phyloP scores from a whole-genome alignment of 2,329 filamentous ascomycete genomes.

The Drechslerella coelobrocha region DNA sequence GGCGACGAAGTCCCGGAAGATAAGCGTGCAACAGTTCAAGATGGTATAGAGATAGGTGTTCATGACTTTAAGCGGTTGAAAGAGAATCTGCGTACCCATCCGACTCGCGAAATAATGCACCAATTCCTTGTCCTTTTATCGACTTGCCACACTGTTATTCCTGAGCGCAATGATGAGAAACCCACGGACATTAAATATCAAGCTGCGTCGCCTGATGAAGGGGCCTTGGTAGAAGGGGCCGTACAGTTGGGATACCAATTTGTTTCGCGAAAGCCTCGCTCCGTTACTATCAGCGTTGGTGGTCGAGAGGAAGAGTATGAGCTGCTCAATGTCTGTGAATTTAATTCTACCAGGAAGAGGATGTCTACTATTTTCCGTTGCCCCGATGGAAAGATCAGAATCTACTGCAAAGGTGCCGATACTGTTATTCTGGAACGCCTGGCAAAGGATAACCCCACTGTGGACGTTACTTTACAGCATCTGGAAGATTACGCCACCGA shows the following conservation, averaged over 20 bases:
- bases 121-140: conserved; percentile 87
- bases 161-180: conserved; percentile 80
- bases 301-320: conserved; percentile 82
- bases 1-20: conserved; percentile 92
- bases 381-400: conserved; percentile 90
- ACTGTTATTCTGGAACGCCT: conserved; percentile 95
- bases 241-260: conserved; percentile 86
- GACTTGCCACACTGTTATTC: conserved; percentile 96
- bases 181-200: conserved; percentile 91
- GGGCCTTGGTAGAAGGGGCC: conserved; percentile 92
- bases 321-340: conserved; percentile 94
- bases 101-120: conserved; percentile 69
- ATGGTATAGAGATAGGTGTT: conserved; percentile 78
- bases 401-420: conserved; percentile 96
- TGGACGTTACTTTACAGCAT: conserved; percentile 88
- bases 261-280: conserved; percentile 83
- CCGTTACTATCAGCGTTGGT: conserved; percentile 80
- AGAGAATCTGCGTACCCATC: conserved; percentile 71
- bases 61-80: conserved; percentile 80
- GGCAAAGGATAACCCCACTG: conserved; percentile 75
- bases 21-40: conserved; percentile 76
- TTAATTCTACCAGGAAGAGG: conserved; percentile 95
- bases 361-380: conserved; percentile 98
- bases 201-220: conserved; percentile 95
- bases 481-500: conserved; percentile 99